Conservation (phyloP, 805 yeast genomes). For the Pichia manshurica region DNA sequence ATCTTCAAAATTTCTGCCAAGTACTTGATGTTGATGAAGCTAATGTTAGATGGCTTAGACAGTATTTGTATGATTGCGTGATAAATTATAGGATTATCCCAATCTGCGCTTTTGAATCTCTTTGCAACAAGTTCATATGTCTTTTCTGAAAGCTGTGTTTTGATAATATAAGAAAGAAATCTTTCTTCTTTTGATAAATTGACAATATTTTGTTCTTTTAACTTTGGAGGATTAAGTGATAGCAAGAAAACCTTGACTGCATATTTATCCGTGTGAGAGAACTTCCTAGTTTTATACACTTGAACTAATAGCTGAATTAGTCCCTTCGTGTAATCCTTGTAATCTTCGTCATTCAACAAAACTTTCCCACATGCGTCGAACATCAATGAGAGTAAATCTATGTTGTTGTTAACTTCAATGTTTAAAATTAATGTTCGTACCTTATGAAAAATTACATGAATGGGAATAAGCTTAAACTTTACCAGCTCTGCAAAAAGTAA, state of each 20-base stretch:
- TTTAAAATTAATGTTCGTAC: conserved; percentile 54
- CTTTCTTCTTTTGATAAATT: conserved; percentile 38
- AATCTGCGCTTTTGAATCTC: conserved; percentile 41
- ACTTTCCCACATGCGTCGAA: conserved; percentile 72
- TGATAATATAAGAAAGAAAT: conserved; percentile 46
- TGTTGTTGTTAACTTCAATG: conserved; percentile 47
- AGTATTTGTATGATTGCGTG: conserved; percentile 37
- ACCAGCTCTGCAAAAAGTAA: conserved; percentile 68
- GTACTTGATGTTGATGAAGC: conserved; percentile 46
- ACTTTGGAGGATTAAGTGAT: conserved; percentile 50
- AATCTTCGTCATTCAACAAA: conserved; percentile 52
- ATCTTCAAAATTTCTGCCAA: conserved; percentile 45
- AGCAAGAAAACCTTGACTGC: conserved; percentile 53
- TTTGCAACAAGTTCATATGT: conserved; percentile 32
- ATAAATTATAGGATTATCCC: conserved; percentile 36
- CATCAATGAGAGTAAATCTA: conserved; percentile 63
- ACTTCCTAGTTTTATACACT: conserved; percentile 41
- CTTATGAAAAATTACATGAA: conserved; percentile 67
- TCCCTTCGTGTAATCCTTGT: conserved; percentile 51
- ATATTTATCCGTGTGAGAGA: conserved; percentile 50
- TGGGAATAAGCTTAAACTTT: conserved; percentile 68
- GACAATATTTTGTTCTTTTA: conserved; percentile 30
- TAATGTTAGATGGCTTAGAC: conserved; percentile 54
- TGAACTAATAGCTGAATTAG: conserved; percentile 53
- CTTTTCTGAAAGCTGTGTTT: conserved; percentile 41